Base-by-base conservation (phyloP, 1,284 basidiomycete genomes). In the Tilletiopsis washingtonensis region DNA sequence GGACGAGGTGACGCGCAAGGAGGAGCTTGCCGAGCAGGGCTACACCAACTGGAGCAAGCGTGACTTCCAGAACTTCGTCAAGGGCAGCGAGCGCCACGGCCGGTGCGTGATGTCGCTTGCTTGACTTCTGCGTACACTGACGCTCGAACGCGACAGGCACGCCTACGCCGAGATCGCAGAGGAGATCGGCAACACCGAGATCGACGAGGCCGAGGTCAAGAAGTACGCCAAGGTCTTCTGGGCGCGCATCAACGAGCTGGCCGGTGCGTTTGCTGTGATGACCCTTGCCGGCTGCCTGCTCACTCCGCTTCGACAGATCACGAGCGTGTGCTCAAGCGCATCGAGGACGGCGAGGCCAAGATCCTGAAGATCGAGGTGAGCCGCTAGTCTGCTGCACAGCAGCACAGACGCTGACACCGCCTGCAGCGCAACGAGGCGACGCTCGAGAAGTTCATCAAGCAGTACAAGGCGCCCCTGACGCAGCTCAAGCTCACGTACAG, bases 41-140 rank as follows among this genome's bases (percentile, higher is more conserved):
- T 69, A 66, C 45, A 51, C 52, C 17, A 53, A 63, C 38, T 69
- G 70, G 68, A 88, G 84, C 69, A 80, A 88, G 57, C 81, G 89
- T 40, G 91, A 97, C 71, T 97, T 90, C 79, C 90, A 93, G 67
- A 85, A 86, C 62, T 89, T 97, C 67, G 81, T 96, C 43, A 80
- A 82, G 46, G 89, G 84, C 0, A 77, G 90, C 40, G 93, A 96
- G 72, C 81, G 81, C 6, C 84, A 90, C 71, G 93, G 91, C 48
- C 88, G 89, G 50, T 82, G 88, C n/a, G n/a, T n/a, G n/a, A n/a
- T n/a, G n/a, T n/a, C n/a, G n/a, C n/a, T n/a, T n/a, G n/a, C n/a
- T n/a, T n/a, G n/a, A n/a, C n/a, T n/a, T n/a, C n/a, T n/a, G n/a
- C n/a, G n/a, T n/a, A n/a, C n/a, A n/a, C n/a, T n/a, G n/a, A n/a